Evolutionary conservation across 2,329 filamentous ascomycete genomes (phyloP), one percentile per base, ranked within the genome.

Genomic region (Colletotrichum orbiculare): DNA sequence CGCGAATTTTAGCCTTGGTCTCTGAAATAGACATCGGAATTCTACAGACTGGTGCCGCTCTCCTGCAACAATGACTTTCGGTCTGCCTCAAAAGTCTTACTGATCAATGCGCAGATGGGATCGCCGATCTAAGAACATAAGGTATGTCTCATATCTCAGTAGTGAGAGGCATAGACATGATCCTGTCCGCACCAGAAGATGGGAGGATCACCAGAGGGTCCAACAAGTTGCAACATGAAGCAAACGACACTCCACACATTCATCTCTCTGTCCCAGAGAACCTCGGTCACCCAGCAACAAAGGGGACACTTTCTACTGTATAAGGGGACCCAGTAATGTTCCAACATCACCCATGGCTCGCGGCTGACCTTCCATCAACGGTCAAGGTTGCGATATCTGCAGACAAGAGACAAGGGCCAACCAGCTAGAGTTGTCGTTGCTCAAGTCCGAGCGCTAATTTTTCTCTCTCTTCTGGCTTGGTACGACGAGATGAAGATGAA

Each of bases 401-500:
- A 12, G 25, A 9, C 42, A 39, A n/a, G n/a, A 25, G 17, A 43
- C 37, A 35, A 15, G 9, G 15, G 8, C 4, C n/a, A 25, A 25
- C 25, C 25, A 25, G 25, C 25, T 25, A 25, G 1, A 25, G 25
- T 25, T 25, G 25, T 25, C 25, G 25, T 25, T 25, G 25, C 25
- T 25, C 25, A 10, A 25, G 61, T 49, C 43, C 37, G 45, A 52
- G 50, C 57, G 45, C 11, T 39, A 8, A 8, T 5, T 25, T 25
- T 25, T 17, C 8, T 33, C 15, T 2, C 10, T 9, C 10, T 25
- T 37, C 45, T 37, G 38, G 15, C 37, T 34, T 11, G 17, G 41
- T 43, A 10, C 41, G 9, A 41, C 37, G 61, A 60, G 35, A 60
- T 54, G 43, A 60, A 39, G 54, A 42, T 64, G 56, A 48, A 63